A percentile compares a stretch with the other conserved stretches of the same genome.
phyloP scores from a whole-genome alignment of 257 asterid species.

The Catharanthus roseus region DNA sequence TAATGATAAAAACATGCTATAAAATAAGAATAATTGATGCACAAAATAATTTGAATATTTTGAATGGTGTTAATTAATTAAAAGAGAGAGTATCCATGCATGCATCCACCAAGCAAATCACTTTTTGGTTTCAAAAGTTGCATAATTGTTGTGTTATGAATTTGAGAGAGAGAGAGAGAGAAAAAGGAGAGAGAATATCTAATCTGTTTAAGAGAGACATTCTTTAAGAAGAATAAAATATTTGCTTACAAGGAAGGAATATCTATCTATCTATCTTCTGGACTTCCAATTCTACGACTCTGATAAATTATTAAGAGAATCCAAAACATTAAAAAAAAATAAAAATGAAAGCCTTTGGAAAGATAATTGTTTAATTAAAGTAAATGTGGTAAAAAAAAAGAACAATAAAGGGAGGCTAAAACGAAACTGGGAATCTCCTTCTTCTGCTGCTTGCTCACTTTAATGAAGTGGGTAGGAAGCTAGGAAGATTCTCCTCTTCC shows the following conservation, averaged over 20 bases:
- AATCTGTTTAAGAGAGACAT: constrained; percentile 51
- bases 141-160: constrained; percentile 43
- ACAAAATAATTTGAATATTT: too few species aligned
- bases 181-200: constrained; percentile 50
- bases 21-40: too few species aligned
- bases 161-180: constrained; percentile 37
- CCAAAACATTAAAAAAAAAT: constrained; percentile 29
- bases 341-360: constrained; percentile 11
- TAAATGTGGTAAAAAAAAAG: too few species aligned
- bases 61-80: constrained; percentile 45
- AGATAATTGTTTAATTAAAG: not conserved
- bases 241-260: constrained; percentile 51
- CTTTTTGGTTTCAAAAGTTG: constrained; percentile 60
- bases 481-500: constrained; percentile 56
- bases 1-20: too few species aligned
- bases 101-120: constrained; percentile 35
- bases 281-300: constrained; percentile 55
- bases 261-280: too few species aligned
- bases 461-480: constrained; percentile 82
- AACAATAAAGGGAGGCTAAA: constrained; percentile 39
- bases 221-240: constrained; percentile 34
- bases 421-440: constrained; percentile 70
- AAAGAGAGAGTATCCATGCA: constrained; percentile 57
- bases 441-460: constrained; percentile 84
- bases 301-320: not conserved